A percentile compares a stretch with the other conserved stretches of the same genome.
phyloP scores from a whole-genome alignment of 2,329 filamentous ascomycete genomes.

The Talaromyces sp. region DNA sequence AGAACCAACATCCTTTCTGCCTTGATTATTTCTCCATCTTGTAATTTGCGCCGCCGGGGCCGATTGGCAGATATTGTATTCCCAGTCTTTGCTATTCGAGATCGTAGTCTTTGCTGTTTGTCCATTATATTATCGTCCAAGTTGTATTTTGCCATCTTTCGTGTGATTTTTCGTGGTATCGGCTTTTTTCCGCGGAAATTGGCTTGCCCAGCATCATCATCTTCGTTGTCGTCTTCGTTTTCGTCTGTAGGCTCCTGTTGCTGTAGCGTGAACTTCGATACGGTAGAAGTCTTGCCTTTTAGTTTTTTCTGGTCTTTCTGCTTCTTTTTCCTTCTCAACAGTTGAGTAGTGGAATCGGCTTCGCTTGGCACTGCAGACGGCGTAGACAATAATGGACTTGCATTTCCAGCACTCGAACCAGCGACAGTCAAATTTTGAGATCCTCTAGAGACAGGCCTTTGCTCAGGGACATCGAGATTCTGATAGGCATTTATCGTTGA shows the following conservation, averaged over 20 bases:
- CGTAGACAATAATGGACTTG: constrained; percentile 22
- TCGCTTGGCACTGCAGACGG: constrained; percentile 32
- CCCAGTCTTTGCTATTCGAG: constrained; percentile 41
- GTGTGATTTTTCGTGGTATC: constrained; percentile 25
- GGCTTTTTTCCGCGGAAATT: constrained; percentile 7
- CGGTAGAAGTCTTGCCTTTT: constrained; percentile 17
- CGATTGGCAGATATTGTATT: constrained; percentile 37
- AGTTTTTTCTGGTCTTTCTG: constrained; percentile 23
- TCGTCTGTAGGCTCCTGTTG: constrained; percentile 39
- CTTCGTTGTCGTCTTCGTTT: constrained; percentile 9
- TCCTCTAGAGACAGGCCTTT: constrained; percentile 7
- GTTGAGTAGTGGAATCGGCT: constrained; percentile 36
- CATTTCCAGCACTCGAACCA: constrained; percentile 21
- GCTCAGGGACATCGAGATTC: constrained; percentile 1
- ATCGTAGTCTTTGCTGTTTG: constrained; percentile 43
- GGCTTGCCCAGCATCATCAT: constrained; percentile 17
- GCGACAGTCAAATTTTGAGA: constrained; percentile 21
- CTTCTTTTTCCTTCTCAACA: constrained; percentile 28
- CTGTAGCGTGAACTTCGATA: constrained; percentile 28
- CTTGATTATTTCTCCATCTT: constrained; percentile 66
- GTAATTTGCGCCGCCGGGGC: constrained; percentile 41
- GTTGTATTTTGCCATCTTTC: constrained; percentile 48
- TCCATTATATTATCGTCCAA: constrained; percentile 48
- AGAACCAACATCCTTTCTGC: constrained; percentile 70
- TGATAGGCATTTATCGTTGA: constrained; percentile 15